Conservation (phyloP, 2,329 filamentous ascomycete species). For the Botrytis squamosa region DNA sequence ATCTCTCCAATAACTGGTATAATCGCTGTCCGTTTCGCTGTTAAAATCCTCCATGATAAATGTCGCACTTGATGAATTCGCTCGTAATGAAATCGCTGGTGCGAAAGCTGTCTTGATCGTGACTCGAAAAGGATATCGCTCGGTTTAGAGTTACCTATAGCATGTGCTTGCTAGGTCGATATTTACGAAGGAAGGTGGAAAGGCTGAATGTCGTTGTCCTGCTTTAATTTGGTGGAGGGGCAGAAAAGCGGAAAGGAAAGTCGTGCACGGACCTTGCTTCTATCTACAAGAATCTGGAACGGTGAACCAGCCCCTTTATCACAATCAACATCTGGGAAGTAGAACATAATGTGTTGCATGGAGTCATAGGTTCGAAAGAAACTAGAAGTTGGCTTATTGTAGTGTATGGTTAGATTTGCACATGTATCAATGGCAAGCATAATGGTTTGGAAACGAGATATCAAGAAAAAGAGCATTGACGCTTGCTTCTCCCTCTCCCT, state of each 20-base stretch:
- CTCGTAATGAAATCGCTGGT: not conserved
- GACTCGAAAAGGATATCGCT: not conserved
- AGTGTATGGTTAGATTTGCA: not conserved
- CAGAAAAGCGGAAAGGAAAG: conserved; percentile 9
- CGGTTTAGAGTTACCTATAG: conserved; percentile 23
- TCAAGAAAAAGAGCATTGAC: not conserved
- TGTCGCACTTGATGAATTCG: conserved; percentile 16
- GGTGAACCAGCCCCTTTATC: conserved; percentile 11
- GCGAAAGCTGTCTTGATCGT: not conserved
- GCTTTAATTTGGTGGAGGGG: conserved; percentile 22
- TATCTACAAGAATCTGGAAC: not conserved
- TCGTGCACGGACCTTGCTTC: conserved; percentile 14
- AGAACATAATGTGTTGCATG: not conserved
- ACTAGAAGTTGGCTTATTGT: not conserved
- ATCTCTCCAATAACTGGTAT: conserved; percentile 98
- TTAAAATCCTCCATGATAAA: conserved; percentile 88
- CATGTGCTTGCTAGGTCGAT: conserved; percentile 36
- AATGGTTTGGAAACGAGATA: not conserved
- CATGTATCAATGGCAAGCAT: not conserved
- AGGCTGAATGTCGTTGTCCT: conserved; percentile 20
- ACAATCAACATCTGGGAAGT: not conserved
- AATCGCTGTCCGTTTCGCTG: conserved; percentile 97
- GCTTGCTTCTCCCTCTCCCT: not conserved
- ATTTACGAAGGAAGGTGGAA: conserved; percentile 9
- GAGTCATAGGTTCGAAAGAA: not conserved